These are phyloP conservation scores for Phytophthora hybrid DNA, from an alignment of 352 stramenopile species.

Conservation along the genomic window DNA sequence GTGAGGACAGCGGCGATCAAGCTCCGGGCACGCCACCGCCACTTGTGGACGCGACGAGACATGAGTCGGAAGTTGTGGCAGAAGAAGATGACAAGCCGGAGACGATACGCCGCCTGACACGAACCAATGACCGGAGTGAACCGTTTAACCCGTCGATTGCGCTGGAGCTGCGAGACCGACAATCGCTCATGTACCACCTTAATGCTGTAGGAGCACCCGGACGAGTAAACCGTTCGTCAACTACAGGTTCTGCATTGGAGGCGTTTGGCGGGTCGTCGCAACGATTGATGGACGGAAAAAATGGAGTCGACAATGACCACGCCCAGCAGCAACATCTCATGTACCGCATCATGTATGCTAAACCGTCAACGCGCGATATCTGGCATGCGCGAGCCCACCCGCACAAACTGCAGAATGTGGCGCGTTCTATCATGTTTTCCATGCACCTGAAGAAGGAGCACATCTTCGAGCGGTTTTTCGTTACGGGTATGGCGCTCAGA, in stretches of 20 bases:
- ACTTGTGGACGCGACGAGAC: conserved; percentile 25
- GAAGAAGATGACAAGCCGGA: conserved; percentile 25
- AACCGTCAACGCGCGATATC: conserved; percentile 63
- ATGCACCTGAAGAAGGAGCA: conserved; percentile 87
- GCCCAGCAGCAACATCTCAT: conserved; percentile 67
- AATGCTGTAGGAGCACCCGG: conserved; percentile 34
- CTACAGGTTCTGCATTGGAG: conserved; percentile 54
- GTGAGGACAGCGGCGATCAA: conserved; percentile 19
- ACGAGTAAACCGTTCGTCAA: conserved; percentile 63
- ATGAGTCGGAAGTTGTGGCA: conserved; percentile 25
- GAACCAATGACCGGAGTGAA: conserved; percentile 8
- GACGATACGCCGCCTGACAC: conserved; percentile 4
- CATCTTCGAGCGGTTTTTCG: conserved; percentile 88
- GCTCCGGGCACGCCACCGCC: conserved; percentile 4
- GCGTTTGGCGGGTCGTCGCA: conserved; percentile 27
- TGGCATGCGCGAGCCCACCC: conserved; percentile 65
- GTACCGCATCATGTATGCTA: conserved; percentile 83
- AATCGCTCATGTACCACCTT: conserved; percentile 43
- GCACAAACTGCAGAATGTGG: conserved; percentile 65
- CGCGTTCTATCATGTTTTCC: conserved; percentile 78
- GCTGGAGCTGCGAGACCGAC: conserved; percentile 40
- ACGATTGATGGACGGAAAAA: conserved; percentile 39
- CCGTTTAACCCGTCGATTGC: conserved; percentile 26
- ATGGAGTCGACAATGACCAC: conserved; percentile 23
- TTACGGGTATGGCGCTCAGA: conserved; percentile 57